phyloP scores from a whole-genome alignment of 257 asterid genomes.

The Nicotiana otophora region DNA sequence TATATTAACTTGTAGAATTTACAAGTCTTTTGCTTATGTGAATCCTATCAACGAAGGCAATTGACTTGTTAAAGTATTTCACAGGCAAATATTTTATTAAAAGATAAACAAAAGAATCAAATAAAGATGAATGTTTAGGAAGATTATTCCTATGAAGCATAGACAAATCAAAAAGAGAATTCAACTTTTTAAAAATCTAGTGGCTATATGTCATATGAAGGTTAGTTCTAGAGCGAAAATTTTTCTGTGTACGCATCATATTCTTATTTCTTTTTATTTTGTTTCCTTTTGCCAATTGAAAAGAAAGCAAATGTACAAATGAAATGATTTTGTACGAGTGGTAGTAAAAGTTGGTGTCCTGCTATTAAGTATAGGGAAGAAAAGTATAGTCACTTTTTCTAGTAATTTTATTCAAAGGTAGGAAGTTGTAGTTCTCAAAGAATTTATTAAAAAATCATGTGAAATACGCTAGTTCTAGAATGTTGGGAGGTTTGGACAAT shows the following conservation, averaged over 20 bases:
- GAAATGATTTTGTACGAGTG: background rate
- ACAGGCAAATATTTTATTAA: background rate
- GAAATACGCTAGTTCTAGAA: background rate
- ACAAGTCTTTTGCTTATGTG: background rate
- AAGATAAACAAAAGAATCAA: background rate
- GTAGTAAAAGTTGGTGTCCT: background rate
- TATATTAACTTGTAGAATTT: background rate
- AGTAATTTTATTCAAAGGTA: background rate
- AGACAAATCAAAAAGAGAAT: background rate
- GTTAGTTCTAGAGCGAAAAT: background rate
- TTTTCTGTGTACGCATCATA: background rate
- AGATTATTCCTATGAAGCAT: background rate
- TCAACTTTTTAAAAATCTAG: background rate
- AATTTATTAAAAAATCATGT: background rate
- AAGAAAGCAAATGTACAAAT: background rate
- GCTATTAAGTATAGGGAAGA: no score
- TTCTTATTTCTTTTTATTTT: background rate
- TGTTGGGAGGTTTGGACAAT: background rate
- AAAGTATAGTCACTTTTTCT: background rate
- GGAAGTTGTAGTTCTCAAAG: background rate
- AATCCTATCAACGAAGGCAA: background rate
- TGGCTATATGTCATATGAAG: background rate
- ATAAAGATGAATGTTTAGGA: background rate
- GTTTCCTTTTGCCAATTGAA: background rate
- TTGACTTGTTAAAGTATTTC: background rate